Conservation (phyloP, 495 filamentous ascomycete species). For the Aspergillus biplanus region DNA sequence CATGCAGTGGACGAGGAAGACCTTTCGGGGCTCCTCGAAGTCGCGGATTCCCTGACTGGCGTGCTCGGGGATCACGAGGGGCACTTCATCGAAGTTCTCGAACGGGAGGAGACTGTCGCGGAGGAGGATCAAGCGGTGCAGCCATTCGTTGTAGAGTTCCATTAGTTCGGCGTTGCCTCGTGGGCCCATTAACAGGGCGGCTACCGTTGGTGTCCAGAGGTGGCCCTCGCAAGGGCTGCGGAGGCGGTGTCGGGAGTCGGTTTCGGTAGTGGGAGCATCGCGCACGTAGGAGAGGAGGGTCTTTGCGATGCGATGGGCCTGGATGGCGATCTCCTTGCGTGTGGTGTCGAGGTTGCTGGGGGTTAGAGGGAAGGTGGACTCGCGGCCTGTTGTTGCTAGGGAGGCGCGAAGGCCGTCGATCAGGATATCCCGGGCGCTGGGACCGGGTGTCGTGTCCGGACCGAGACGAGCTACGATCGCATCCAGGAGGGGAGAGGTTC, state of each 20-base stretch:
- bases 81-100: slow-evolving; percentile 12
- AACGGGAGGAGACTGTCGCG: slow-evolving; percentile 12
- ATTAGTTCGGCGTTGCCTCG: slow-evolving; percentile 9
- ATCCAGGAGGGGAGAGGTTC: slow-evolving; percentile 12
- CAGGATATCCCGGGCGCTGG: neutral
- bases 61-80: slow-evolving; percentile 8
- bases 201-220: slow-evolving; percentile 10
- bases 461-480: slow-evolving; percentile 13
- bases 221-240: slow-evolving; percentile 13
- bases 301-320: slow-evolving; percentile 13
- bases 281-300: slow-evolving; percentile 7
- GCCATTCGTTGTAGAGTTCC: slow-evolving; percentile 14
- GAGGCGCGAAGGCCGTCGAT: slow-evolving; percentile 11
- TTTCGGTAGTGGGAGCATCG: neutral
- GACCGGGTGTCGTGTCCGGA: neutral
- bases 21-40: slow-evolving; percentile 12
- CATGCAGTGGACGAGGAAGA: slow-evolving; percentile 14
- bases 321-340: slow-evolving; percentile 6
- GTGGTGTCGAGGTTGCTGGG: slow-evolving; percentile 4
- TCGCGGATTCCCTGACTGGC: slow-evolving; percentile 4
- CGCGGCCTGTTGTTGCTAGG: slow-evolving; percentile 2
- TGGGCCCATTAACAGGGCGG: slow-evolving; percentile 6
- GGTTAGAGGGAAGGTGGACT: slow-evolving; percentile 14
- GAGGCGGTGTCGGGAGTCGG: neutral
- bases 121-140: slow-evolving; percentile 12